Percentiles rank a stretch among this genome's conserved stretches.
phyloP scores from a whole-genome alignment of 2,329 filamentous ascomycete species.

The Claviceps quebecensis region DNA sequence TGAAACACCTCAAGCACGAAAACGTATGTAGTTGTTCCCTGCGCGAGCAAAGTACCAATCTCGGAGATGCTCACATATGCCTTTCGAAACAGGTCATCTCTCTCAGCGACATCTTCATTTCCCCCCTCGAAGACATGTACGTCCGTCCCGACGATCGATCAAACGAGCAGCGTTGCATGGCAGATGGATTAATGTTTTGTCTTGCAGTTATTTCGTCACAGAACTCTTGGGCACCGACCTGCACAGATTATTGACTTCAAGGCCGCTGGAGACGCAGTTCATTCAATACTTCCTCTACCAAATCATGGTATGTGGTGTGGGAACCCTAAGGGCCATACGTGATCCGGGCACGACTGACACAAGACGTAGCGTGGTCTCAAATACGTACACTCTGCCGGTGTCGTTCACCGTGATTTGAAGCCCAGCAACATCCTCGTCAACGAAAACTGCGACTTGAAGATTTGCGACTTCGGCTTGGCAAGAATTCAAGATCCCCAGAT shows the following conservation, averaged over 20 bases:
- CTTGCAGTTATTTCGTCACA: slow-evolving; percentile 81
- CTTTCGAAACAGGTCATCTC: slow-evolving; percentile 62
- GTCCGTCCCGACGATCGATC: slow-evolving; percentile 15
- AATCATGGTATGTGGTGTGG: slow-evolving; percentile 55
- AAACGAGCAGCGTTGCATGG: slow-evolving; percentile 3
- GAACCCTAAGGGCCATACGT: not conserved
- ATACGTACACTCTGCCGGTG: slow-evolving; percentile 96
- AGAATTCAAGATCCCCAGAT: slow-evolving; percentile 98
- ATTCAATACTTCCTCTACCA: slow-evolving; percentile 99
- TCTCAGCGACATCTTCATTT: slow-evolving; percentile 98
- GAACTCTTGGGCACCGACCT: slow-evolving; percentile 94
- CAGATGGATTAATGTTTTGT: slow-evolving; percentile 7
- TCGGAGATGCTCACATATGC: slow-evolving; percentile 1
- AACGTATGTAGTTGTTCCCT: slow-evolving; percentile 47
- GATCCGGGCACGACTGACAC: slow-evolving; percentile 6
- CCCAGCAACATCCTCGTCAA: slow-evolving; percentile 99
- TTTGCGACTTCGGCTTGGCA: slow-evolving; percentile 95
- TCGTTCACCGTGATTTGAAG: slow-evolving; percentile 95
- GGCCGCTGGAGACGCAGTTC: slow-evolving; percentile 97
- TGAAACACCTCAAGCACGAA: slow-evolving; percentile 94
- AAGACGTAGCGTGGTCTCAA: slow-evolving; percentile 71
- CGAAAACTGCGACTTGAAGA: slow-evolving; percentile 98
- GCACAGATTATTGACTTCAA: slow-evolving; percentile 84
- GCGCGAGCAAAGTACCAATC: not conserved
- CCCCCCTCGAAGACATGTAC: slow-evolving; percentile 94